Base-by-base conservation (phyloP, 2,329 filamentous ascomycete species). In the Penicillium fuscoglaucum region DNA sequence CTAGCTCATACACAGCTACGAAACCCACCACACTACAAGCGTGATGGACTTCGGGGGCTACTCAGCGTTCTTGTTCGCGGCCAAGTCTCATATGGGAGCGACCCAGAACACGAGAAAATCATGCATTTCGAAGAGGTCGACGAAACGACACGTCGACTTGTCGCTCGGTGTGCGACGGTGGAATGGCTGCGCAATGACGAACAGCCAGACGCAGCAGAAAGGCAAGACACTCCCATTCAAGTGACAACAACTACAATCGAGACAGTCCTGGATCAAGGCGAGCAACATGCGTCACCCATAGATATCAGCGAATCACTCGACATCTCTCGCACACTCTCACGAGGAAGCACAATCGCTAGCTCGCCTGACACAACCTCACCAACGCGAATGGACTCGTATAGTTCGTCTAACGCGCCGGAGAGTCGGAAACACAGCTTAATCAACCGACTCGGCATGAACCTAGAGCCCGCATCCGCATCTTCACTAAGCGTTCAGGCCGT, bases 1-100 rank as follows among this genome's bases (percentile, higher is more conserved):
- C 82, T 99, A 24, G 90, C 90, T 39, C 91, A 99, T 72, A 97
- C 93, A 2, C 95, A 98, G 74, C 85, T 99, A 44, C 89, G 86
- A 69, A 84, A 90, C 53, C 88, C 93, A 21, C 91, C 91, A 1
- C 87, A 96, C 72, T 98, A 99, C 81, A 99, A 98, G 74, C 86
- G 87, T 31, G 86, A 93, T 43, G 93, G 98, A 72, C 85, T 99
- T 41, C 78, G 89, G 40, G 88, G 86, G 61, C 83, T 96, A 26
- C 81, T 99, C 17, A 83, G 82, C 52, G 84, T 96, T 15, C 82
- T 98, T 3, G 82, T 84, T 9, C 85, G 87, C 60, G 90, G 93
- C 3, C 81, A 84, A 35, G 92, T 92, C 84, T 80, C 93, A n/a
- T 61, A 68, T 29, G 78, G 77, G 39, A 73, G 71, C 55, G 73